Conservation (phyloP, 495 filamentous ascomycete species). For the Tuber magnatum region DNA sequence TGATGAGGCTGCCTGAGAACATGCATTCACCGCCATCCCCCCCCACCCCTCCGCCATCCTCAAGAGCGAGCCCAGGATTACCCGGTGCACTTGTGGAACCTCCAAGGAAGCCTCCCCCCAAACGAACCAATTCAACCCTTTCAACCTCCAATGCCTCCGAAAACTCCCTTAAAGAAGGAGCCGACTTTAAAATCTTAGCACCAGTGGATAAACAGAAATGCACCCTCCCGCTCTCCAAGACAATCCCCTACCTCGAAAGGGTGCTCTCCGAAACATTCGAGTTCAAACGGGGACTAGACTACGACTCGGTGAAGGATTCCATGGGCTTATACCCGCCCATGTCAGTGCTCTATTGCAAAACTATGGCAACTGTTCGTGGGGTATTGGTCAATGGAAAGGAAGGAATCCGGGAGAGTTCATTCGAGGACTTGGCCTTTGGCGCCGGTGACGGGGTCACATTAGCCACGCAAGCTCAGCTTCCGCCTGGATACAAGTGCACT, state of each 20-base stretch:
- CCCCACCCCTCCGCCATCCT: constrained; percentile 11
- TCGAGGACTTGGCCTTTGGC: constrained; percentile 80
- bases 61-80: constrained; percentile 7
- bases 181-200: constrained; percentile 34
- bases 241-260: constrained; percentile 66
- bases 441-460: constrained; percentile 87
- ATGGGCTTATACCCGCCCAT: constrained; percentile 71
- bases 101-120: constrained; percentile 19
- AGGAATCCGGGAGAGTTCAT: constrained; percentile 67
- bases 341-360: constrained; percentile 81
- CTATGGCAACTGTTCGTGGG: constrained; percentile 73
- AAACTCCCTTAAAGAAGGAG: constrained; percentile 40
- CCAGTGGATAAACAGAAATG: constrained; percentile 33
- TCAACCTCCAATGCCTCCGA: constrained; percentile 45
- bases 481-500: constrained; percentile 65
- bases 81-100: constrained; percentile 17
- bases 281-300: constrained; percentile 68
- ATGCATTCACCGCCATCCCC: constrained; percentile 24
- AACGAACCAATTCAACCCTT: constrained; percentile 48
- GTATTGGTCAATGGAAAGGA: constrained; percentile 62
- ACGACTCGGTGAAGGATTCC: constrained; percentile 52
- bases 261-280: constrained; percentile 61
- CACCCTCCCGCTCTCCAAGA: constrained; percentile 50
- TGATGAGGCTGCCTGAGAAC: constrained; percentile 48
- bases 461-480: constrained; percentile 77